phyloP scores from a whole-genome alignment of 2,329 filamentous ascomycete genomes.

The Ceratocystis cacaofunesta region DNA sequence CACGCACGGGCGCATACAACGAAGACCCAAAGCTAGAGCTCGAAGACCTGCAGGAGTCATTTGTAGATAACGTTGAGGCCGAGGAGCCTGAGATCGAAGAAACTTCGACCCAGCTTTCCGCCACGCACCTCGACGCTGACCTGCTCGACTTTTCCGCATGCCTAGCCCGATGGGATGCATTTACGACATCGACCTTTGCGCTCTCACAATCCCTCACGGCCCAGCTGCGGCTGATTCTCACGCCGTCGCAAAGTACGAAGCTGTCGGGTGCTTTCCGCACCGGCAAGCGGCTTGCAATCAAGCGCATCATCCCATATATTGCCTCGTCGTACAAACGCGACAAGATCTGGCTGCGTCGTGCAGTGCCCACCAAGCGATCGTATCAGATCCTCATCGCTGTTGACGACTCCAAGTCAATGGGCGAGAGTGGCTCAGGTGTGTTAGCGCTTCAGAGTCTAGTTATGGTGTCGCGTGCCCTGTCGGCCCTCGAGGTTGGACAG shows the following conservation, averaged over 20 bases:
- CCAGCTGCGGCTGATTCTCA: conserved; percentile 87
- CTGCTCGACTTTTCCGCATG: conserved; percentile 40
- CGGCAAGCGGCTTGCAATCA: conserved; percentile 96
- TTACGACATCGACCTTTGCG: conserved; percentile 70
- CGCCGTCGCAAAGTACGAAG: conserved; percentile 87
- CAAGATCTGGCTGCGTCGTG: conserved; percentile 98
- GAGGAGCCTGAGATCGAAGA: conserved; percentile 37
- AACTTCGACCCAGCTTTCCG: conserved; percentile 49
- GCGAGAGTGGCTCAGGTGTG: conserved; percentile 57
- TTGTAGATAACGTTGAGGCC: conserved; percentile 27
- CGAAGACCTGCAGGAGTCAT: conserved; percentile 20
- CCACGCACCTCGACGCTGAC: conserved; percentile 50
- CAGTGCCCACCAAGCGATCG: conserved; percentile 76
- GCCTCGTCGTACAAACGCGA: conserved; percentile 96
- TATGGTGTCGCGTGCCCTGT: conserved; percentile 71
- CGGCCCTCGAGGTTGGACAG: conserved; percentile 88
- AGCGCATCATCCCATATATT: conserved; percentile 98
- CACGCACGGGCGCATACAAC: conserved; percentile 43
- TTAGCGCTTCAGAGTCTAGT: conserved; percentile 90
- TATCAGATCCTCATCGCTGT: conserved; percentile 98
- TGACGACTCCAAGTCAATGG: conserved; percentile 91
- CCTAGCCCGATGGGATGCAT: conserved; percentile 66
- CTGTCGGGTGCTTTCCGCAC: conserved; percentile 94
- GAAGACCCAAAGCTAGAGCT: conserved; percentile 29
- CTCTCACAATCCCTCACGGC: conserved; percentile 83